Percentiles rank a stretch among this genome's conserved stretches.
These are phyloP conservation scores for Chaetomium sp. DNA, from an alignment of 2,329 filamentous ascomycete genomes.

Conservation along the genomic window DNA sequence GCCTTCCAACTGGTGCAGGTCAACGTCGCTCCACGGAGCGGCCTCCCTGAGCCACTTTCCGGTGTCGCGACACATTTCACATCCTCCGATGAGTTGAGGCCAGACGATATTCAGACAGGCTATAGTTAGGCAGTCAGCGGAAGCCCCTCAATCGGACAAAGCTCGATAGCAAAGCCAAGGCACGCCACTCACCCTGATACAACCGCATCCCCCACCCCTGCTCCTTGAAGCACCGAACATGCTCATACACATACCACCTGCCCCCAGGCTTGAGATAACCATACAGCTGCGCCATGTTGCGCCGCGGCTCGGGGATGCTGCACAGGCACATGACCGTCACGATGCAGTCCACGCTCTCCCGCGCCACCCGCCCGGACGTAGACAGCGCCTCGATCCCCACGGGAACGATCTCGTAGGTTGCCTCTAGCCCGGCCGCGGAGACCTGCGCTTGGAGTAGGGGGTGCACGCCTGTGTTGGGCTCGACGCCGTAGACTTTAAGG, in stretches of 20 bases:
- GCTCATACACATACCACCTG: slow-evolving; percentile 65
- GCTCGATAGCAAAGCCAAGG: background rate
- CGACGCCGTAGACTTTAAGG: slow-evolving; percentile 61
- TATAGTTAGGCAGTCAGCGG: slow-evolving; percentile 33
- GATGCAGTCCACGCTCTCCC: slow-evolving; percentile 59
- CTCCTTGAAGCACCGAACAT: slow-evolving; percentile 49
- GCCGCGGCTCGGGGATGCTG: slow-evolving; percentile 62
- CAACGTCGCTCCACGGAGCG: slow-evolving; percentile 54
- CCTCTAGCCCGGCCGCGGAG: slow-evolving; percentile 54
- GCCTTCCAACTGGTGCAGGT: slow-evolving; percentile 46
- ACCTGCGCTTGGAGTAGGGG: slow-evolving; percentile 50
- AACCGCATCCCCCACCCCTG: slow-evolving; percentile 44
- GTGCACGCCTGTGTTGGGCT: slow-evolving; percentile 62
- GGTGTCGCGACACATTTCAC: slow-evolving; percentile 54
- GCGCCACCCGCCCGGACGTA: slow-evolving; percentile 48
- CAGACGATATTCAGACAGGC: slow-evolving; percentile 56
- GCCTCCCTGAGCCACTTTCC: slow-evolving; percentile 50
- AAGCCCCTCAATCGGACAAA: background rate
- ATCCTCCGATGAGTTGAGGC: slow-evolving; percentile 55
- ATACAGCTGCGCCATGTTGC: slow-evolving; percentile 59
- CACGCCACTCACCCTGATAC: slow-evolving; percentile 54
- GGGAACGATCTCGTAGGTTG: slow-evolving; percentile 63
- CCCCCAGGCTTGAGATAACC: slow-evolving; percentile 62
- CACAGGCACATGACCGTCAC: slow-evolving; percentile 65
- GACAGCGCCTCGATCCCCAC: slow-evolving; percentile 62